phyloP scores from a whole-genome alignment of 129 eudicot species.

The Pittosporum tobira region DNA sequence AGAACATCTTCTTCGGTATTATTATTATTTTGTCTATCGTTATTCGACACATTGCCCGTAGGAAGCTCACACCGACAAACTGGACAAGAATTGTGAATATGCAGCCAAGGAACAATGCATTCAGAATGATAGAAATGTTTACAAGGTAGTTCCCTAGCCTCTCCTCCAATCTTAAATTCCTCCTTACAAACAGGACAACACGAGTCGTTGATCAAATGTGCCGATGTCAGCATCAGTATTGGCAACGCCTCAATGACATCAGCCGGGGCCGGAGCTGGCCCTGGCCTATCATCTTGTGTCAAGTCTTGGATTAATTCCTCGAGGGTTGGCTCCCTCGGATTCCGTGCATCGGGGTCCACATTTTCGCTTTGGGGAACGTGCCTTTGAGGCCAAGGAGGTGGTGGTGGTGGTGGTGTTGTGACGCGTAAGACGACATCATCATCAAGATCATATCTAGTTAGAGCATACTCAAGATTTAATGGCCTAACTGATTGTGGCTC shows the following conservation, averaged over 20 bases:
- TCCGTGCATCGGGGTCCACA: neutral
- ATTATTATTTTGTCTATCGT: conserved; percentile 15
- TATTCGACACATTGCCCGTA: conserved; percentile 26
- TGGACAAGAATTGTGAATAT: conserved; percentile 54
- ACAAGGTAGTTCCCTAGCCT: conserved; percentile 55
- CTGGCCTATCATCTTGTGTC: conserved; percentile 27
- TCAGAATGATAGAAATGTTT: conserved; percentile 67
- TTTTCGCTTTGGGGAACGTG: neutral
- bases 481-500: conserved; percentile 32
- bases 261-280: conserved; percentile 29
- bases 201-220: conserved; percentile 38
- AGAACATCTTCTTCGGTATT: conserved; percentile 7
- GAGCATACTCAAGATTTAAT: conserved; percentile 11
- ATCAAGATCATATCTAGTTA: conserved; percentile 22
- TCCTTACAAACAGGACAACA: conserved; percentile 75
- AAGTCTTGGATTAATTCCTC: conserved; percentile 19
- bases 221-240: conserved; percentile 25
- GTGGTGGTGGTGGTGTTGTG: too few species aligned
- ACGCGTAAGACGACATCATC: conserved; percentile 33
- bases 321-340: neutral
- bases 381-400: conserved; percentile 21
- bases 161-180: conserved; percentile 52
- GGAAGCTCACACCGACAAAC: conserved; percentile 62
- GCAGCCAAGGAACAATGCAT: conserved; percentile 71
- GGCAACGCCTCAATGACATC: conserved; percentile 44